Percentiles rank a stretch among this genome's conserved stretches.
phyloP scores from a whole-genome alignment of 208 protist genomes.

The Trypanosoma melophagium region DNA sequence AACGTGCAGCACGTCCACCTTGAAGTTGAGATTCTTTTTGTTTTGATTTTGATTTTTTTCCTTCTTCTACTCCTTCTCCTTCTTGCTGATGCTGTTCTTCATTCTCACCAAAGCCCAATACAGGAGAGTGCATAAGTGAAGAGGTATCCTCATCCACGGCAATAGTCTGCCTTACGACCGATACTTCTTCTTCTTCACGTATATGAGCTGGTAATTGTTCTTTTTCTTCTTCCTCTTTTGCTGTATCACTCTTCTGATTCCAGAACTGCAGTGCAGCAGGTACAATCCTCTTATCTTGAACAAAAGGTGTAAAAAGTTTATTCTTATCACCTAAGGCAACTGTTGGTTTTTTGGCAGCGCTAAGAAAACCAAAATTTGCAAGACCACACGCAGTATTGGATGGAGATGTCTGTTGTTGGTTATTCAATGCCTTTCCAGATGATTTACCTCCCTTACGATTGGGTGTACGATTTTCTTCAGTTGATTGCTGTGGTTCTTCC shows the following conservation, averaged over 20 bases:
- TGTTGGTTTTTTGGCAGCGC: constrained; percentile 25
- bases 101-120: background rate
- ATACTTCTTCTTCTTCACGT: background rate
- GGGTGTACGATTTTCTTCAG: background rate
- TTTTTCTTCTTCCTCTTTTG: background rate
- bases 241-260: constrained; percentile 22
- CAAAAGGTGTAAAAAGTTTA: constrained; percentile 71
- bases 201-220: background rate
- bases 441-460: background rate
- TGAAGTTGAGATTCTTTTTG: too few relatives aligned
- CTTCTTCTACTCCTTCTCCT: background rate
- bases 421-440: background rate
- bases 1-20: too few relatives aligned
- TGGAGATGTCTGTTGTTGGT: background rate
- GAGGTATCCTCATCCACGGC: constrained; percentile 18
- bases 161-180: background rate
- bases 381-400: constrained; percentile 32
- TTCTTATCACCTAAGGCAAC: constrained; percentile 34
- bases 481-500: background rate
- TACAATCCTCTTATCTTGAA: constrained; percentile 76
- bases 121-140: constrained; percentile 16
- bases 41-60: too few relatives aligned
- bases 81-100: background rate
- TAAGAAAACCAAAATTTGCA: constrained; percentile 63
- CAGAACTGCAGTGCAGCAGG: constrained; percentile 68